Percentiles rank a stretch among this genome's conserved stretches.
These are phyloP conservation scores for Selenicereus undatus DNA, from an alignment of 148 eudicot species.

Conservation along the genomic window DNA sequence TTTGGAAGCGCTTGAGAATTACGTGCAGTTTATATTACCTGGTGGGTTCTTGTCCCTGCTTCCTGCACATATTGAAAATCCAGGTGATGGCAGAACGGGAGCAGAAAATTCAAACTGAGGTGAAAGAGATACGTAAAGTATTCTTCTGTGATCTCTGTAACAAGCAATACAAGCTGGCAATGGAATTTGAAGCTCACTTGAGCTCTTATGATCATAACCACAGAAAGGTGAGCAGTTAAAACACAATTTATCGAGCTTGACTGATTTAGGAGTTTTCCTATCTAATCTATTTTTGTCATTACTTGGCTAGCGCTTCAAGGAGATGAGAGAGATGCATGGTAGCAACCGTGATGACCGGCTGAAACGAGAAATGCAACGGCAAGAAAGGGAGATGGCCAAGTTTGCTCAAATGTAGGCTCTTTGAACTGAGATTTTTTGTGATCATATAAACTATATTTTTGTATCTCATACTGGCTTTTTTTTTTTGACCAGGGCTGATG, in stretches of 20 bases:
- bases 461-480: constrained; percentile 7
- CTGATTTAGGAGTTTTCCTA: background rate
- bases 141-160: constrained; percentile 94
- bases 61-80: constrained; percentile 95
- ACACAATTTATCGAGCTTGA: background rate
- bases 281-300: constrained; percentile 7
- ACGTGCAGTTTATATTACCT: constrained; percentile 99
- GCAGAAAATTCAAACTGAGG: constrained; percentile 95
- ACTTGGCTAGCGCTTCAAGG: constrained; percentile 70
- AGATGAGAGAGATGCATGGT: constrained; percentile 98
- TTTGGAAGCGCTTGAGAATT: constrained; percentile 97
- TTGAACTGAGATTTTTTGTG: background rate
- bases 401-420: constrained; percentile 75
- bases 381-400: constrained; percentile 93
- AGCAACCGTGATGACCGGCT: constrained; percentile 87
- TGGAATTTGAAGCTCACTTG: constrained; percentile 94
- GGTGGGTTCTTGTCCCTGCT: constrained; percentile 99
- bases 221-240: constrained; percentile 58
- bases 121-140: constrained; percentile 84
- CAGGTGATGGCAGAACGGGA: constrained; percentile 99
- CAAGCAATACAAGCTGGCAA: constrained; percentile 95
- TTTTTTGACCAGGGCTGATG: constrained; percentile 55
- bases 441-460: background rate
- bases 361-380: constrained; percentile 85
- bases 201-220: constrained; percentile 99